Conservation (phyloP, 768 basidiomycete species). For the Psilocybe cyanescens region DNA sequence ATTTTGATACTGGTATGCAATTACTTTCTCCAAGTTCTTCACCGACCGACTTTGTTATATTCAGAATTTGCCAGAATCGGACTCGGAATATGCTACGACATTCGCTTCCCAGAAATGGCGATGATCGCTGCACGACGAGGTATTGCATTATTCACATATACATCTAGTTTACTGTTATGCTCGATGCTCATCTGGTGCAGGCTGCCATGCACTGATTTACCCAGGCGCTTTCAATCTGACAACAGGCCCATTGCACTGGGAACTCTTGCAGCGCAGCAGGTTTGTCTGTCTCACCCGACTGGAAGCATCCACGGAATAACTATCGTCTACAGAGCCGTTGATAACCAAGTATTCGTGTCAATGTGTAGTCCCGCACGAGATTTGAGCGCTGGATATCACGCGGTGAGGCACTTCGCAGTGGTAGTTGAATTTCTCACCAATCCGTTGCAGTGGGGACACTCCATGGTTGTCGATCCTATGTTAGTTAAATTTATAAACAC, state of each 20-base stretch:
- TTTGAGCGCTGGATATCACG: conserved; percentile 81
- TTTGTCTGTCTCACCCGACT: conserved; percentile 33
- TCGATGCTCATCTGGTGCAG: conserved; percentile 37
- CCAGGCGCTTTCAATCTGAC: conserved; percentile 96
- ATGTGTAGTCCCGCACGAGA: conserved; percentile 97
- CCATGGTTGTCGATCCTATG: conserved; percentile 90
- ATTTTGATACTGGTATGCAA: conserved; percentile 82
- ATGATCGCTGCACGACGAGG: conserved; percentile 90
- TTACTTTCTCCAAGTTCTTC: neutral
- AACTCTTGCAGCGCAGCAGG: conserved; percentile 86
- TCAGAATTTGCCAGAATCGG: conserved; percentile 97
- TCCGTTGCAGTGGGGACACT: conserved; percentile 77
- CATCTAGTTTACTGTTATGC: neutral
- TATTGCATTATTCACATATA: conserved; percentile 21
- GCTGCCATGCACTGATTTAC: conserved; percentile 88
- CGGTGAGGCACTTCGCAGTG: conserved; percentile 51
- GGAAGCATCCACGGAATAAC: neutral
- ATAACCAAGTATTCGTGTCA: conserved; percentile 95
- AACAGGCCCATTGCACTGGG: conserved; percentile 97
- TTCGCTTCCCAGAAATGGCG: conserved; percentile 93
- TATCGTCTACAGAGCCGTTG: conserved; percentile 73
- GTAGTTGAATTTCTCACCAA: neutral
- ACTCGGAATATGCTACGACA: conserved; percentile 95
- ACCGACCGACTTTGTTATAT: neutral
- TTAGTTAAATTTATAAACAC: conserved; percentile 47